Evolutionary conservation across 768 basidiomycete species (phyloP).

Genomic region (Lyophyllum semitale): DNA sequence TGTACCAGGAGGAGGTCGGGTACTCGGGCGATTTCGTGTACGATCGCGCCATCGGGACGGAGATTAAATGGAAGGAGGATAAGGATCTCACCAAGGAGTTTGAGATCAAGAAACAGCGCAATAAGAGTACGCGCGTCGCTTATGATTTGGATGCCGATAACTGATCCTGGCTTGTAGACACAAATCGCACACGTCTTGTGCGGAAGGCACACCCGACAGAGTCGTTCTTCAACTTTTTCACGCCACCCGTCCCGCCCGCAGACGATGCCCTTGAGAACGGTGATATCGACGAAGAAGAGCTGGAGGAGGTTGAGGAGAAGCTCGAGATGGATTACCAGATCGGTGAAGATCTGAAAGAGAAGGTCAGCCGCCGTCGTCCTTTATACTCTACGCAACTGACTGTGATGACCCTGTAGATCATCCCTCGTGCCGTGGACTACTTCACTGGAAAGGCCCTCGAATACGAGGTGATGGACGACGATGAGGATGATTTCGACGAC

Average conservation of each 20-base stretch:
- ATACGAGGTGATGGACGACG: constrained; percentile 64
- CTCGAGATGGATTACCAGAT: constrained; percentile 98
- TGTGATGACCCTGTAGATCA: constrained; percentile 54
- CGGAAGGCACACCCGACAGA: constrained; percentile 88
- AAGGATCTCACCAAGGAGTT: constrained; percentile 97
- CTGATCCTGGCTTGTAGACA: constrained; percentile 47
- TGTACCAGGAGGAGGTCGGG: constrained; percentile 90
- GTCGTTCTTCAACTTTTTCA: constrained; percentile 99
- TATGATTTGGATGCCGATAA: constrained; percentile 1
- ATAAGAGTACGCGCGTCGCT: constrained; percentile 75
- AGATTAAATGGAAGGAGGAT: constrained; percentile 97
- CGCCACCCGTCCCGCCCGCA: constrained; percentile 72
- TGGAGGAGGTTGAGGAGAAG: constrained; percentile 90
- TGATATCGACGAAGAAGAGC: constrained; percentile 80
- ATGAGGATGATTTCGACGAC: constrained; percentile 59
- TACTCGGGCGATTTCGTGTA: constrained; percentile 97
- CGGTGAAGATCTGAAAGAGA: constrained; percentile 97
- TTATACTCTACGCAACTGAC: constrained; percentile 3
- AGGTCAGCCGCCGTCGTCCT: constrained; percentile 46
- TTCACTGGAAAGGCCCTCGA: constrained; percentile 97
- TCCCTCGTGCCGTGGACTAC: constrained; percentile 94
- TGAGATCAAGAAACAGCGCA: constrained; percentile 99
- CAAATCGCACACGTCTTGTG: constrained; percentile 80
- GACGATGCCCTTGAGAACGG: constrained; percentile 68
- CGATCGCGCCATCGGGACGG: constrained; percentile 90